Evolutionary conservation across 2,329 filamentous ascomycete genomes (phyloP), one percentile per base, ranked within the genome.

Genomic region (Trichoderma semiorbis): DNA sequence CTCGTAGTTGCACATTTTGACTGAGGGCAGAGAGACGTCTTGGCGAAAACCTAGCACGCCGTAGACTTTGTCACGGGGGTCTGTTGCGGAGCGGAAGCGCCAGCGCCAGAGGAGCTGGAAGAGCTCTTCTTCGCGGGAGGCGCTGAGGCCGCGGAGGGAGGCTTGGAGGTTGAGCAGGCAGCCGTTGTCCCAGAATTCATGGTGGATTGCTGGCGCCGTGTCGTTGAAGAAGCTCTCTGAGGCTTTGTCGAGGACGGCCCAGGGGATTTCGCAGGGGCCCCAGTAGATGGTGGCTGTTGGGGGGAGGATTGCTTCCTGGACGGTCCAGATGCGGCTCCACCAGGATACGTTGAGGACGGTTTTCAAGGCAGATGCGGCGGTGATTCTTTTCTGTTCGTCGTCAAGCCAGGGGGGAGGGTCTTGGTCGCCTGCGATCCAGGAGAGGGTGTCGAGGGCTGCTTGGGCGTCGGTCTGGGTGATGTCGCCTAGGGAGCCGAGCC

Each of bases 81-180:
- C 65, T 1, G 65, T 69, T 3, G 65, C 65, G 7, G 32, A 18
- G 7, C 55, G 65, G 11, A 43, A 34, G 14, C 65, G 18, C 65
- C 65, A 69, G 34, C 65, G 65, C 55, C 65, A 69, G 36, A 69
- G 65, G 11, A 69, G n/a, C 65, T 47, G 39, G 65, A 69, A 60
- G 53, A 47, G 26, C 3, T 60, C 65, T 32, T 69, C 65, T 18
- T 24, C 65, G 34, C 53, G 65, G 11, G 65, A 69, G 26, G 50
- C 26, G 26, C 26, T n/a, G 36, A 69, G 65, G 5, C 65, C 53
- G 34, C 53, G 53, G 3, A 69, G 36, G 4, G 26, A n/a, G 26
- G 14, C 24, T 2, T 32, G 28, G 36, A 69, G 34, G 36, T 26
- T 1, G 14, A 50, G n/a, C 5, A 69, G 14, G 66, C 55, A 21